Evolutionary conservation across 75 land plant species (phyloP), one percentile per base, ranked within the genome.

Genomic region (Pinus albicaulis): DNA sequence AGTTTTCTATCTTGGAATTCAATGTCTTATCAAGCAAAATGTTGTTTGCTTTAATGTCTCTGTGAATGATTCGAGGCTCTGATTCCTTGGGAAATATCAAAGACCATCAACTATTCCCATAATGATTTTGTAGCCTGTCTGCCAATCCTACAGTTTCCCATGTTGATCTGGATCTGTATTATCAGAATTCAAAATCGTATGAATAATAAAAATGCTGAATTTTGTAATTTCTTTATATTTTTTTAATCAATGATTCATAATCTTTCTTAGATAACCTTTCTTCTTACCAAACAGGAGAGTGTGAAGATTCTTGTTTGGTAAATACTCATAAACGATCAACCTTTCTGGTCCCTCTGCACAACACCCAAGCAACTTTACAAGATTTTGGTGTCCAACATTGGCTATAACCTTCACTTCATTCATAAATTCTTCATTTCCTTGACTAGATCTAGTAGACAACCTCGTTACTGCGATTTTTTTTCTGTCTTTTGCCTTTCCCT

Each of bases 301-400:
- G 20, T 64, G 7, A 4, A 84, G 84, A 63, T 78, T 84, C 24
- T 65, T 81, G 69, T 85, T 85, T 23, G 84, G 87, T 20, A 79
- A 55, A 31, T 83, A 85, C 75, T 85, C 87, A 38, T 83, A 85
- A 14, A 85, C 81, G 55, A 83, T 23, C 22, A 85, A 2, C 24
- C 81, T 64, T 22, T 84, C 75, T 3, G 12, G 24, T 11, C 76
- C 87, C 75, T 77, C 73, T 22, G 62, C 61, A 38, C 87, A 85
- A 59, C 86, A 85, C 5, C 87, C 86, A 15, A 63, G 16, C 7
- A 84, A 77, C 34, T 78, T 70, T n/a, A 83, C 81, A 48, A 83
- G 82, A 62, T 85, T 83, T 52, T 73, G 74, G 34, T 84, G 86
- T 34, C 63, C 56, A 23, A 82, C 66, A 59, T 48, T 72, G n/a